A percentile compares a stretch with the other conserved stretches of the same genome.
Evolutionary conservation across 371 early-diverging fungal species (phyloP).

Genomic region (Syncephalis fuscata): DNA sequence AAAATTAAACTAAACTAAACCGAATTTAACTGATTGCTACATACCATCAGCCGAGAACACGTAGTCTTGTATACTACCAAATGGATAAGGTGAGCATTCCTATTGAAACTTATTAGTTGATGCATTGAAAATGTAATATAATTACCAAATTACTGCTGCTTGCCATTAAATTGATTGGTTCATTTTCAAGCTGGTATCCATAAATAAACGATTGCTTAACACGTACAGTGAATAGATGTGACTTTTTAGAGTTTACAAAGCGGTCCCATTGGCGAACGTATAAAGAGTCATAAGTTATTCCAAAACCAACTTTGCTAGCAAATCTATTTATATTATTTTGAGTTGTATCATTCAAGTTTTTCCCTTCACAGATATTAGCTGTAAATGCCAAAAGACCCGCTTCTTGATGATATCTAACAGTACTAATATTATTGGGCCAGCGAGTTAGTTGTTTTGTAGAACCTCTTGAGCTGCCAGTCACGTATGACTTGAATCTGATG

Average conservation of each 20-base stretch:
- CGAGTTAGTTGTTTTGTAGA: conserved; percentile 22
- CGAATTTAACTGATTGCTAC: too few species aligned
- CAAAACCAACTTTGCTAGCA: conserved; percentile 16
- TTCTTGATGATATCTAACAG: conserved; percentile 21
- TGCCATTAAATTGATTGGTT: conserved; percentile 28
- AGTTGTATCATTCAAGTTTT: conserved; percentile 22
- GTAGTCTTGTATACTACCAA: conserved; percentile 37
- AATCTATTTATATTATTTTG: conserved; percentile 17
- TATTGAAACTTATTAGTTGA: background rate
- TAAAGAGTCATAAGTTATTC: conserved; percentile 32
- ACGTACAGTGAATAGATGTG: conserved; percentile 11
- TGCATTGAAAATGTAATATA: background rate
- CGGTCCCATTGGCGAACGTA: conserved; percentile 62
- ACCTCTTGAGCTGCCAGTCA: too few species aligned
- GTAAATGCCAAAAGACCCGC: conserved; percentile 28
- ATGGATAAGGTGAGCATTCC: conserved; percentile 33
- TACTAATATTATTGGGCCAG: conserved; percentile 25
- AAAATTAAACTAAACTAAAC: too few species aligned
- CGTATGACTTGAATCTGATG: background rate
- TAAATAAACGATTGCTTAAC: conserved; percentile 4
- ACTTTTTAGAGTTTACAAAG: conserved; percentile 26
- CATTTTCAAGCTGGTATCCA: conserved; percentile 12
- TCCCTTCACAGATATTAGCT: conserved; percentile 27
- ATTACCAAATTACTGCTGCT: conserved; percentile 14
- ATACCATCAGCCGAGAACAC: conserved; percentile 33